phyloP scores from a whole-genome alignment of 176 grass and related monocot genomes.

The Hordeum marinum region DNA sequence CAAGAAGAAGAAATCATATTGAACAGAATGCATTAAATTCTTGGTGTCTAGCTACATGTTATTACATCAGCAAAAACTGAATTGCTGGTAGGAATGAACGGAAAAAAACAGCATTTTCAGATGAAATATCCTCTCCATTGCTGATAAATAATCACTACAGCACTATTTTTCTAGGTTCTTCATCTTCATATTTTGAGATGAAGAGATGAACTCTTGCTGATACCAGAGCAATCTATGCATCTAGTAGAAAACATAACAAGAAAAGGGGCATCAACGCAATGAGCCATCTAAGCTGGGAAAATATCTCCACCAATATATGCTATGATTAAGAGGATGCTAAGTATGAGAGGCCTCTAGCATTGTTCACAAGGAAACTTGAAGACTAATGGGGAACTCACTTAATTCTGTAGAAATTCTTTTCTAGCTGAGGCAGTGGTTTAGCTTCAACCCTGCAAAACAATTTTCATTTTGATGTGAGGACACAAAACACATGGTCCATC shows the following conservation, averaged over 20 bases:
- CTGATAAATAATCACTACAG: background rate
- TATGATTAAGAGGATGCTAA: background rate
- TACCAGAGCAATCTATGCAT: background rate
- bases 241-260: background rate
- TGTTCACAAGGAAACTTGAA: background rate
- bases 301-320: background rate
- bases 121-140: background rate
- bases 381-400: slow-evolving; percentile 50
- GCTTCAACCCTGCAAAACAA: slow-evolving; percentile 68
- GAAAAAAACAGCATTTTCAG: background rate
- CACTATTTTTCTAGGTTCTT: background rate
- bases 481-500: background rate
- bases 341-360: slow-evolving; percentile 5
- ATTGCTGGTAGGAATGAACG: background rate
- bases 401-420: slow-evolving; percentile 63
- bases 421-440: slow-evolving; percentile 61
- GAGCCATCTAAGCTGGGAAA: background rate
- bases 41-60: background rate
- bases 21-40: background rate
- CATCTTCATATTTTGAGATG: background rate
- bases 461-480: slow-evolving; percentile 17
- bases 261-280: background rate
- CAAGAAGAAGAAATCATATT: slow-evolving; percentile 8
- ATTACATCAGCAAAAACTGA: background rate
- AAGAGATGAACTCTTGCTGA: background rate